A percentile compares a stretch with the other conserved stretches of the same genome.
phyloP scores from a whole-genome alignment of 2,329 filamentous ascomycete genomes.

The Aspergillus floridensis region DNA sequence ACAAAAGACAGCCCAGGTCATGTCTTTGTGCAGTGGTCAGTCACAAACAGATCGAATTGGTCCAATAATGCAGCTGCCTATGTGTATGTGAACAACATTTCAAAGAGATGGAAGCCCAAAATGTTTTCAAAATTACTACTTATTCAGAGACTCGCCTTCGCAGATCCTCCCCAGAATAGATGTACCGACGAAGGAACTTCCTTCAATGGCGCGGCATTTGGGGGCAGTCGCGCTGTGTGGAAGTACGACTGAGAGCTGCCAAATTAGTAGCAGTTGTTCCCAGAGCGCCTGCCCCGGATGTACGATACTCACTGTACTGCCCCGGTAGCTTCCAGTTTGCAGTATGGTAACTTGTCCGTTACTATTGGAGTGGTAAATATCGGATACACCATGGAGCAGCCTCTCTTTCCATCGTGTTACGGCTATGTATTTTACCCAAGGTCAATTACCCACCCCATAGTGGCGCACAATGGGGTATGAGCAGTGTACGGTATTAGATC shows the following conservation, averaged over 20 bases:
- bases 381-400: background rate
- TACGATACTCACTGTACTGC: background rate
- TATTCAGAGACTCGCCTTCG: background rate
- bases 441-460: constrained; percentile 16
- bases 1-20: background rate
- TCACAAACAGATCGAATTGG: background rate
- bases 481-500: constrained; percentile 13
- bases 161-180: background rate
- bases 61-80: background rate
- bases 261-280: background rate
- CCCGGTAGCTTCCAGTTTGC: background rate
- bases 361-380: background rate
- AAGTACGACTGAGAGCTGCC: background rate
- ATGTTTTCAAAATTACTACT: background rate
- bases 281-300: background rate
- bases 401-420: background rate
- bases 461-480: constrained; percentile 15
- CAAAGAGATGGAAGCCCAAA: background rate
- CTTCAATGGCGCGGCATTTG: background rate
- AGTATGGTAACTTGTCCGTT: background rate
- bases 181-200: background rate
- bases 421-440: constrained; percentile 14
- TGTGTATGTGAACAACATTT: background rate
- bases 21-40: background rate
- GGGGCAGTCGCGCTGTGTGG: background rate